Evolutionary conservation across 2,329 filamentous ascomycete genomes (phyloP).

Genomic region (Acephala macrosclerotiorum): DNA sequence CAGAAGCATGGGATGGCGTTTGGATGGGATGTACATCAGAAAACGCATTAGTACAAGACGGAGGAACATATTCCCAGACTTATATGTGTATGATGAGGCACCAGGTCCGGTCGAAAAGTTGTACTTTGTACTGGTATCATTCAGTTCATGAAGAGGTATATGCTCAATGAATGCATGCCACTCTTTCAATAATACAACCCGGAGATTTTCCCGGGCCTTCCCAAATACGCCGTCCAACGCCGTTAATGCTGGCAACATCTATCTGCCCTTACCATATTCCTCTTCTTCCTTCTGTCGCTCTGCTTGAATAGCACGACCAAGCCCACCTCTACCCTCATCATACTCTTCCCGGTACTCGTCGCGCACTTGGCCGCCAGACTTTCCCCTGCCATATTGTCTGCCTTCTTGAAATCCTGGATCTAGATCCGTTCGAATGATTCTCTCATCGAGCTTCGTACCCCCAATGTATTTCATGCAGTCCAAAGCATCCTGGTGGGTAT

Average conservation of each 20-base stretch:
- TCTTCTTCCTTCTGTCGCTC: conserved; percentile 65
- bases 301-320: conserved; percentile 78
- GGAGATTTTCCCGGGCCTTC: conserved; percentile 32
- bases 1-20: conserved; percentile 40
- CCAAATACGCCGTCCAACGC: conserved; percentile 33
- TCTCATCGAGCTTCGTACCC: conserved; percentile 96
- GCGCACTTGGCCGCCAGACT: conserved; percentile 94
- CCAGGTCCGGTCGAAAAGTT: background rate
- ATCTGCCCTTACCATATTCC: conserved; percentile 64
- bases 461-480: conserved; percentile 99
- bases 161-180: background rate
- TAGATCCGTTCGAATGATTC: conserved; percentile 92
- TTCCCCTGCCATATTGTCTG: conserved; percentile 92
- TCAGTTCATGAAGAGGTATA: conserved; percentile 12
- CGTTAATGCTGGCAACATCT: conserved; percentile 35
- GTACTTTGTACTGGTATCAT: conserved; percentile 11
- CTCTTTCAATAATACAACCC: background rate
- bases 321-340: conserved; percentile 91
- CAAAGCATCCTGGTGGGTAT: conserved; percentile 94
- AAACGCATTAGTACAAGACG: conserved; percentile 37
- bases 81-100: background rate
- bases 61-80: background rate
- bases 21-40: conserved; percentile 33
- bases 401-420: conserved; percentile 97
- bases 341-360: conserved; percentile 98